Evolutionary conservation across 352 stramenopile species (phyloP).

Genomic region (Paralagenidium karlingii): DNA sequence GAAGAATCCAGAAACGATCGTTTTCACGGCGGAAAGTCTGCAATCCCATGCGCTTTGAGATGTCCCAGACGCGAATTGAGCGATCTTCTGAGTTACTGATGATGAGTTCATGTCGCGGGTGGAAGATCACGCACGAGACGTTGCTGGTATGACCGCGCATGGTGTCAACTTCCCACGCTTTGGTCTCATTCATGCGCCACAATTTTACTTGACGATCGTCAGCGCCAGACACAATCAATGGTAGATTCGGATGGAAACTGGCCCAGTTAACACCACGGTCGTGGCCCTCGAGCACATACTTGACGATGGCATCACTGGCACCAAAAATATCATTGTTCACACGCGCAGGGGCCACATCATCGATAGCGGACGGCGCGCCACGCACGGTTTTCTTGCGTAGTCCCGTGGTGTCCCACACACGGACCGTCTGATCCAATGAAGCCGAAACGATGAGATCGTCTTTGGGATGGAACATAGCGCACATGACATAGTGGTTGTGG

Average conservation of each 20-base stretch:
- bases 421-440: conserved; percentile 97
- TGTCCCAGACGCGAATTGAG: conserved; percentile 98
- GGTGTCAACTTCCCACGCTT: conserved; percentile 99
- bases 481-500: conserved; percentile 99
- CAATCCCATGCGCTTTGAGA: conserved; percentile 96
- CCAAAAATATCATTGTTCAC: conserved; percentile 95
- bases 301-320: conserved; percentile 98
- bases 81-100: conserved; percentile 99
- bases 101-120: conserved; percentile 98
- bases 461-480: conserved; percentile 98
- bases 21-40: conserved; percentile 98
- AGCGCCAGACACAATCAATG: conserved; percentile 95
- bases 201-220: conserved; percentile 99
- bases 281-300: conserved; percentile 99
- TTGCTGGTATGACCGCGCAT: conserved; percentile 99
- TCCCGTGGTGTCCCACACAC: conserved; percentile 99
- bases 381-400: conserved; percentile 97
- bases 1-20: conserved; percentile 98
- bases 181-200: conserved; percentile 99
- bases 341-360: conserved; percentile 50
- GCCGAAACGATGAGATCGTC: conserved; percentile 99
- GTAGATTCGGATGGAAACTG: conserved; percentile 97
- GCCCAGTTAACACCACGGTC: conserved; percentile 99
- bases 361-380: conserved; percentile 68
- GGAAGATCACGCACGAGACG: conserved; percentile 99